Base-by-base conservation (phyloP, 306 rosid species). In the Trifolium subterraneum region DNA sequence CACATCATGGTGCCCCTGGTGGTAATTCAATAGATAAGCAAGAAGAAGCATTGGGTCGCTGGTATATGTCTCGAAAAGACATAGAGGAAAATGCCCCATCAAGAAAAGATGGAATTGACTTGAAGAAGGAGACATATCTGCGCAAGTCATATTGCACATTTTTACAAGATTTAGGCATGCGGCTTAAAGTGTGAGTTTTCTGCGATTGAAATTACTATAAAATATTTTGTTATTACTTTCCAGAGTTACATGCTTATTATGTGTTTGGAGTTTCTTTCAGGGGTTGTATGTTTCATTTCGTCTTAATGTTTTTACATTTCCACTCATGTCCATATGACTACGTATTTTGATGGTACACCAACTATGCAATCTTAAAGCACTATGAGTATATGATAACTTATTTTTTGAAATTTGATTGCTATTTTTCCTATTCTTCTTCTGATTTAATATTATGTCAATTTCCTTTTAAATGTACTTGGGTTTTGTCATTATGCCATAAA, bases 91-190 rank as follows among this genome's bases (percentile, higher is more conserved):
- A 87, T 75, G 87, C 98, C 42, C 97, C 98, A 27, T 91, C 98
- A 54, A 90, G 92, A 80, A 81, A 54, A 61, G 95, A 91, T 77
- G 96, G 93, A 73, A 84, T 91, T 84, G 98, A 92, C 82, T 81
- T 90, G 90, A 90, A 91, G 86, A 94, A 91, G 72, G 97, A 91
- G 91, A 84, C 92, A 67, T 91, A 88, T 83, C 84, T 94, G 61
- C 95, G 96, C 81, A 90, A 90, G 81, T 94, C 98, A 47, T 94
- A 94, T 78, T 91, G 98, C 84, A 88, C 96, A 64, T 91, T 86
- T 81, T 86, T 94, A 63, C 98, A 94, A 76, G 96, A 94, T 84
- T 84, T 94, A 80, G 98, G 98, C 79, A 94, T 89, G 91, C 88
- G 93, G 71, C 93, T 94, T 76, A 91, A 91, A 88, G 97, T 93